Base-by-base conservation (phyloP, 1,284 basidiomycete genomes). In the Microbotryum violaceum region DNA sequence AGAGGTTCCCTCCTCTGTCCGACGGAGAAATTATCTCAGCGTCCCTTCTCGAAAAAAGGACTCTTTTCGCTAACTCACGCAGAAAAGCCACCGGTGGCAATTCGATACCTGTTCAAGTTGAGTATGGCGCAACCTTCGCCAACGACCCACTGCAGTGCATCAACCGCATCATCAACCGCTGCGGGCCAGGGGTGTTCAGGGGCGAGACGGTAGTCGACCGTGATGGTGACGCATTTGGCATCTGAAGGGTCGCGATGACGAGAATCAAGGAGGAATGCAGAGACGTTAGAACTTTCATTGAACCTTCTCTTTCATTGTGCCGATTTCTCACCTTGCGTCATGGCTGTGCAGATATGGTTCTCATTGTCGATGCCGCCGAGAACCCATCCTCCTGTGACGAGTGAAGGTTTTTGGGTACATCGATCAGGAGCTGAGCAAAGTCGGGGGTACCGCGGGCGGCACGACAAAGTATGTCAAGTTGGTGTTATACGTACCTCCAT, bases 171-270 rank as follows among this genome's bases (percentile, higher is more conserved):
- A 49, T 87, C 82, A 0, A 87, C 82, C 0, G 86, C 86, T 1
- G 83, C 82, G 2, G 88, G 88, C 69, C 86, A 89, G 6, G 81
- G 81, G 57, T 85, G 66, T 70, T 90, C 87, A 0, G 88, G 88
- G 0, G 84, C 86, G 9, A 89, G 80, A 6, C 86, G 82, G 72
- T 89, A 88, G 67, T 85, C 83, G 23, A 88, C 84, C 6, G 83
- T 82, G 9, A 86, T 76, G 2, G 85, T 82, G 0, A 83, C 77
- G 48, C 33, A 60, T 29, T 23, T 25, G 33, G 23, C 21, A n/a
- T 52, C 48, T 49, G 20, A 23, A n/a, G 12, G 4, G 23, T 31
- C 29, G 21, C 27, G 23, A 23, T 49, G 21, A 23, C 16, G 50
- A 25, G 23, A 42, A 31, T 49, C 27, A 29, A 55, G 44, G 49